phyloP scores from a whole-genome alignment of 2,329 filamentous ascomycete genomes.

The Chaetomium sp. region DNA sequence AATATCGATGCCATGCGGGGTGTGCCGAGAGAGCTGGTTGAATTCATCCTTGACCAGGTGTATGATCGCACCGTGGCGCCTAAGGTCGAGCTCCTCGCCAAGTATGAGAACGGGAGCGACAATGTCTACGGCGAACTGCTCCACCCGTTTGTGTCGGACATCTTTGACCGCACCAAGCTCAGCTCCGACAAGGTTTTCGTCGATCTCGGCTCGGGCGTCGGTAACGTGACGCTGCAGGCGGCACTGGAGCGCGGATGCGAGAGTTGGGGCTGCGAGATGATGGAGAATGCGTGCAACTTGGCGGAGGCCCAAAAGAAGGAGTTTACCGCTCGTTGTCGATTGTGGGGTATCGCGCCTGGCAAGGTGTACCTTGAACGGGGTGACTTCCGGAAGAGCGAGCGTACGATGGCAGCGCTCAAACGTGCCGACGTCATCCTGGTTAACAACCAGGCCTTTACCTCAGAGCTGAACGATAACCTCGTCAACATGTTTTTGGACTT shows the following conservation, averaged over 20 bases:
- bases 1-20: slow-evolving; percentile 64
- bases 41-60: slow-evolving; percentile 77
- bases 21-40: slow-evolving; percentile 65
- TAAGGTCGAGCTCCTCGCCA: slow-evolving; percentile 72
- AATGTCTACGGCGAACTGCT: slow-evolving; percentile 93
- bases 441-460: slow-evolving; percentile 95
- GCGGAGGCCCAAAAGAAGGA: slow-evolving; percentile 75
- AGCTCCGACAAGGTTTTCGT: slow-evolving; percentile 83
- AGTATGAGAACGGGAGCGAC: slow-evolving; percentile 85
- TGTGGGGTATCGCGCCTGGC: slow-evolving; percentile 83
- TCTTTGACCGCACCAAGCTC: slow-evolving; percentile 71
- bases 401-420: slow-evolving; percentile 66
- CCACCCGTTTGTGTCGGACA: slow-evolving; percentile 73
- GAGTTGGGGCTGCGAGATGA: slow-evolving; percentile 94
- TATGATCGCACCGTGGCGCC: slow-evolving; percentile 92
- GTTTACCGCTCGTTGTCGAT: slow-evolving; percentile 73
- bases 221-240: slow-evolving; percentile 90
- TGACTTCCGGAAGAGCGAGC: slow-evolving; percentile 70
- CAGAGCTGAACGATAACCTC: slow-evolving; percentile 76
- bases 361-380: slow-evolving; percentile 73
- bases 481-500: slow-evolving; percentile 88
- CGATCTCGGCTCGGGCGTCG: slow-evolving; percentile 90
- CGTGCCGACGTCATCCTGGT: slow-evolving; percentile 92
- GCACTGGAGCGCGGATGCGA: slow-evolving; percentile 90
- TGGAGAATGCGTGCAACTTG: slow-evolving; percentile 80